Percentiles rank a stretch among this genome's conserved stretches.
Evolutionary conservation across 108 stramenopile genomes (phyloP).

Genomic region (Seminavis robusta): DNA sequence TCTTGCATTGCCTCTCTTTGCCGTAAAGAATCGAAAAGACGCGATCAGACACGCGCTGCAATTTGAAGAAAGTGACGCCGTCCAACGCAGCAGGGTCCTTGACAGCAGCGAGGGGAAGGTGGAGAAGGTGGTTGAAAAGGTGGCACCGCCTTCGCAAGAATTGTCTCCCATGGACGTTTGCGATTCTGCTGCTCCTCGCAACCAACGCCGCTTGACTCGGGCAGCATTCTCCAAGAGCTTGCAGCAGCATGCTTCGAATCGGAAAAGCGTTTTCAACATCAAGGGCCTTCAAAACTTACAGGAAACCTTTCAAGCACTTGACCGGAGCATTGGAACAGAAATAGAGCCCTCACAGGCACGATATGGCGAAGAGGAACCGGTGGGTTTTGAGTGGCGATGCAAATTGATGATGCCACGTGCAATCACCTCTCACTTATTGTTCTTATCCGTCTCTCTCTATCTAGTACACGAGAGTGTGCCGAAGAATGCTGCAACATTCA

Average conservation of each 20-base stretch:
- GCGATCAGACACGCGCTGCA: constrained; percentile 77
- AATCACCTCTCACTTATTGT: no score
- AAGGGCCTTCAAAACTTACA: constrained; percentile 59
- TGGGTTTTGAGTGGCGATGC: no score
- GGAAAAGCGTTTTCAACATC: constrained; percentile 68
- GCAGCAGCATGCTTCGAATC: constrained; percentile 16
- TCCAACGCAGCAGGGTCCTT: background rate
- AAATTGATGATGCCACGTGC: no score
- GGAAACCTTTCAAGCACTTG: constrained; percentile 72
- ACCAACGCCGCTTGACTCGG: constrained; percentile 71
- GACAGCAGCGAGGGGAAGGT: no score
- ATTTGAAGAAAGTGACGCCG: constrained; percentile 9
- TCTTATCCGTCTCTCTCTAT: no score
- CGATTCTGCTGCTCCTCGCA: no score
- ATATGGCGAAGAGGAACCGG: background rate
- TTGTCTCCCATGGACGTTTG: no score
- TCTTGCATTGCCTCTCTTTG: background rate
- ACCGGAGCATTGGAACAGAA: constrained; percentile 56
- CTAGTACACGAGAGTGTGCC: constrained; percentile 60
- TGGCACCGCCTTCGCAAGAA: no score
- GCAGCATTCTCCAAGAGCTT: constrained; percentile 58
- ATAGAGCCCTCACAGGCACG: background rate
- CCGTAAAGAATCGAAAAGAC: constrained; percentile 70
- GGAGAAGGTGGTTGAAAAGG: no score
- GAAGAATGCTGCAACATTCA: constrained; percentile 55